Percentiles rank a stretch among this genome's conserved stretches.
phyloP scores from a whole-genome alignment of 2,329 filamentous ascomycete genomes.

The Tolypocladium inflatum region DNA sequence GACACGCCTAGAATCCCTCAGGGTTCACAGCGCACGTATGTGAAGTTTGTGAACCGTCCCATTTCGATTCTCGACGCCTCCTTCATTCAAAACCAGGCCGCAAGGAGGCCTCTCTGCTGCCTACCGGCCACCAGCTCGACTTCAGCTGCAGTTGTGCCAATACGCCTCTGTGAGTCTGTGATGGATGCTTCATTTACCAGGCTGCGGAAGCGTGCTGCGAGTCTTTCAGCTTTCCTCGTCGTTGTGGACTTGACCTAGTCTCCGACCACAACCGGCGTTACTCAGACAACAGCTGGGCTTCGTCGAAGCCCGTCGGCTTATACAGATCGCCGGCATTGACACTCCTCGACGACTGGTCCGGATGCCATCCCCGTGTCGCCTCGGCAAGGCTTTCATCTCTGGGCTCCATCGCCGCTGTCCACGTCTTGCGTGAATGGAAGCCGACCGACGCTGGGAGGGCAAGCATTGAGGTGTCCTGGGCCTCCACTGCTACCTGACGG shows the following conservation, averaged over 20 bases:
- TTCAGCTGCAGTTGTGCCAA: not conserved
- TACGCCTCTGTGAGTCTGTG: not conserved
- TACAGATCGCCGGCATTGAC: not conserved
- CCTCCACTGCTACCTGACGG: not conserved
- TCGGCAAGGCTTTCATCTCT: not conserved
- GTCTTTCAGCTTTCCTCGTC: not conserved
- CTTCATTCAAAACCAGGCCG: not conserved
- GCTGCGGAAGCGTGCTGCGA: not conserved
- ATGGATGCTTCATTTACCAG: not conserved
- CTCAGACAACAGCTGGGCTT: not conserved
- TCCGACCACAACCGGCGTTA: not conserved
- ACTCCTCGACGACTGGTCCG: not conserved
- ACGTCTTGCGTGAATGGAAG: not conserved
- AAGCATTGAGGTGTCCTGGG: not conserved
- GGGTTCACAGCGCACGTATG: too few species aligned
- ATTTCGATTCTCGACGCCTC: too few species aligned
- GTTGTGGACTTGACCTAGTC: not conserved
- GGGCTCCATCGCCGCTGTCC: not conserved
- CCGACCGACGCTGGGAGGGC: not conserved
- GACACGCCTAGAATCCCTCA: not conserved
- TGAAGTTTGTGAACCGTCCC: too few species aligned
- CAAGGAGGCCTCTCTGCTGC: not conserved
- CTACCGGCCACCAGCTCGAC: not conserved
- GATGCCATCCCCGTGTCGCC: not conserved
- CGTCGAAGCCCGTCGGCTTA: not conserved